Evolutionary conservation across 768 basidiomycete genomes (phyloP), one percentile per base, ranked within the genome.

Genomic region (Tremella yokohamensis): DNA sequence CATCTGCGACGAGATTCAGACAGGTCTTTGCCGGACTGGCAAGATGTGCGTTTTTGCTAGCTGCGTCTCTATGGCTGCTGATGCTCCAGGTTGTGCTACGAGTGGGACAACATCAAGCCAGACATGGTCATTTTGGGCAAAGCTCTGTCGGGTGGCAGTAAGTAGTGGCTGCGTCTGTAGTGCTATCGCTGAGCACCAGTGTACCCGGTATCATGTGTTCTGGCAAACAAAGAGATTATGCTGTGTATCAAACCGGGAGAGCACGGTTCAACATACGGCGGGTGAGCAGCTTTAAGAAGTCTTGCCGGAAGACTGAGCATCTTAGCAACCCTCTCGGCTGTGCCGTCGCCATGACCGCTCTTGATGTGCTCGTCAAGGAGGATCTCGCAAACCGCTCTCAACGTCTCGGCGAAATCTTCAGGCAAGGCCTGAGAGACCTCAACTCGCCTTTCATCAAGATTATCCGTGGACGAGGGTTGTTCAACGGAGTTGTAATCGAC

Each of bases 1-100:
- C 37, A 98, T 99, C 71, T 93, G 90, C 66, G 96, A 99, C 65
- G 96, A 99, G 77, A 92, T 99, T 62, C 96, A 99, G 78, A 98
- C 96, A 85, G 94, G 94, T 40, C 80, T 99, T 25, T 88, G 88
- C 63, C 82, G 94, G 42, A 97, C 94, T 0, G 94, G 94, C 39
- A 92, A 88, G 81, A 84, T 97, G 85, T 74, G 51, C 61, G 74
- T 66, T 40, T 20, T 29, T 40, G 44, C 24, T 12, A 24, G 42
- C 39, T 15, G 22, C 40, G 20, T 16, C 2, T 19, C 29, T 6
- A 8, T 20, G 11, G 40, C 25, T 54, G 48, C 34, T 40, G 20
- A 38, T 48, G 4, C 24, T 34, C 9, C 56, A 78, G 76, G 68
- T 84, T 98, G 48, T 89, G 87, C 58, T 88, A 82, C 68, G 87